Evolutionary conservation across 208 protist species (phyloP), one percentile per base, ranked within the genome.

Genomic region (Phytomonas francai): DNA sequence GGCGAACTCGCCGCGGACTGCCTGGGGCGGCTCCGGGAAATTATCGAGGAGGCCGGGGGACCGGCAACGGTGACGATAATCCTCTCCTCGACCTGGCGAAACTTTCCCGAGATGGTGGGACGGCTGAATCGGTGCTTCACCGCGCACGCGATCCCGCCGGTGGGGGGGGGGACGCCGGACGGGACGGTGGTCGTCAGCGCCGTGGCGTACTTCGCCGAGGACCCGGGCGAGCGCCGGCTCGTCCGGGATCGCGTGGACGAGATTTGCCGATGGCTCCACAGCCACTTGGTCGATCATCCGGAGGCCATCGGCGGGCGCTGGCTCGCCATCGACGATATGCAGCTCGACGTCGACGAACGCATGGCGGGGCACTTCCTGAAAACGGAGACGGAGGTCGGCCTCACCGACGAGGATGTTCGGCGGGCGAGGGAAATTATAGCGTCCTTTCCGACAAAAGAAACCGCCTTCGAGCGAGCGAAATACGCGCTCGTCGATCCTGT

Each of bases 291-390:
- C 0, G 78, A 84, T 22, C 71, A 88, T 75, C 89, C 89, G 14
- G 85, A 91, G 71, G 89, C 80, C 8, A 80, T 87, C 36, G 89
- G 76, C 12, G 89, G 89, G 7, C 85, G 89, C 25, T 94, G 89
- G 89, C 70, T 94, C 54, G 84, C 89, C 32, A 89, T 94, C 59
- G 89, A 94, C 59, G 89, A 94, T 71, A 94, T 94, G 89, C 72
- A 94, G 70, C 81, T 94, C 3, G 86, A 91, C 63, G 86, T 94
- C 11, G 89, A 94, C 54, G 72, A 42, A 30, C 81, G 89, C 33
- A 92, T 94, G 89, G 34, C 33, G 22, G 84, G 74, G 0, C 89
- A 94, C 69, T 92, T 94, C 68, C 62, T 94, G 42, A 74, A 94
- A 70, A 92, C 86, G 3, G 56, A 69, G 29, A 94, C 89, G 1